These are phyloP conservation scores for Clarireedia hainanense DNA, from an alignment of 2,329 filamentous ascomycete species.

Conservation along the genomic window DNA sequence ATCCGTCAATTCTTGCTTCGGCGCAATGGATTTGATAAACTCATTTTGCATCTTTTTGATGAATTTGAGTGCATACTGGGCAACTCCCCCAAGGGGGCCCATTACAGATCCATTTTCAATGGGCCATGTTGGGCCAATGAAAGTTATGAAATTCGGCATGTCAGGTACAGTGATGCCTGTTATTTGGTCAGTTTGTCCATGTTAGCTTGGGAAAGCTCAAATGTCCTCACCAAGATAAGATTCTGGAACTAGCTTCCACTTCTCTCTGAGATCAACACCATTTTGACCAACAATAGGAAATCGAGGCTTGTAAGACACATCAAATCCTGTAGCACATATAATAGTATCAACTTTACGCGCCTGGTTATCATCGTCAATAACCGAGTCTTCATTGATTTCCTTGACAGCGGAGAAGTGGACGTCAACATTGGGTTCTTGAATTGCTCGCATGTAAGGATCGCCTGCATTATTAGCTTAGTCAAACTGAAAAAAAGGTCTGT, in stretches of 20 bases:
- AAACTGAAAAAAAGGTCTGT: slow-evolving; percentile 30
- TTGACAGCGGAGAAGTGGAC: slow-evolving; percentile 40
- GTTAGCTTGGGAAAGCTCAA: neutral
- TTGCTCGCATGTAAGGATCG: slow-evolving; percentile 42
- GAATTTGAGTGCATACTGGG: slow-evolving; percentile 21
- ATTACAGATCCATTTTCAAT: slow-evolving; percentile 23
- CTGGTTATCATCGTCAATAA: slow-evolving; percentile 26
- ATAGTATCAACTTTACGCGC: slow-evolving; percentile 30
- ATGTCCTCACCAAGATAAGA: slow-evolving; percentile 19
- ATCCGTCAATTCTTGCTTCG: slow-evolving; percentile 39
- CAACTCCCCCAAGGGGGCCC: slow-evolving; percentile 15
- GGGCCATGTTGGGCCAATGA: slow-evolving; percentile 24
- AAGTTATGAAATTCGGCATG: slow-evolving; percentile 24
- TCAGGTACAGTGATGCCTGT: slow-evolving; percentile 20
- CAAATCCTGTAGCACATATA: slow-evolving; percentile 31
- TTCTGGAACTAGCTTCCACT: slow-evolving; percentile 26
- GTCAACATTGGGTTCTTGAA: slow-evolving; percentile 42
- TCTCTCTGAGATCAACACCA: slow-evolving; percentile 18
- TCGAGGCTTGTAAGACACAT: slow-evolving; percentile 24
- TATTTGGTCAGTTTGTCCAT: slow-evolving; percentile 8
- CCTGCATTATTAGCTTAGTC: slow-evolving; percentile 29
- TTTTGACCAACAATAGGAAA: slow-evolving; percentile 20
- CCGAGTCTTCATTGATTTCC: slow-evolving; percentile 29
- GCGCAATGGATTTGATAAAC: slow-evolving; percentile 38
- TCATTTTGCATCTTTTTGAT: slow-evolving; percentile 36